Evolutionary conservation across 202 grass and related monocot species (phyloP).

Genomic region (Zizania palustris): DNA sequence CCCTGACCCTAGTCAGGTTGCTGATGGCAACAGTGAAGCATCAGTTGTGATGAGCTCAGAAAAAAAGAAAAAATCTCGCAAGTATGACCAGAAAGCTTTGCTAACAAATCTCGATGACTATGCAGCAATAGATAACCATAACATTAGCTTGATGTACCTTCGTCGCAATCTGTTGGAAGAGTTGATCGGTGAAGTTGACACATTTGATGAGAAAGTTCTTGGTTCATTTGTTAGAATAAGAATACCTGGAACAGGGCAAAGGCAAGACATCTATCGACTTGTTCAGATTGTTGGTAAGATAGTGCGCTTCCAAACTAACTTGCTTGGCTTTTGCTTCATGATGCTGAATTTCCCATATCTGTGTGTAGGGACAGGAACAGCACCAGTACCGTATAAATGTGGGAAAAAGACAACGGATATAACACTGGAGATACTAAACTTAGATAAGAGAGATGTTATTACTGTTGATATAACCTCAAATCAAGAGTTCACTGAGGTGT

Average conservation of each 20-base stretch:
- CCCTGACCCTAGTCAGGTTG: constrained; percentile 75
- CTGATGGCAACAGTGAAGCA: constrained; percentile 81
- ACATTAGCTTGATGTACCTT: constrained; percentile 90
- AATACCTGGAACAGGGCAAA: constrained; percentile 75
- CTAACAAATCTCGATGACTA: constrained; percentile 88
- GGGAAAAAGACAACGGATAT: constrained; percentile 93
- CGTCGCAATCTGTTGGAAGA: constrained; percentile 96
- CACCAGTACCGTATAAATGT: constrained; percentile 80
- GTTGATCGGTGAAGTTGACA: constrained; percentile 67
- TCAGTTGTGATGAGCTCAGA: constrained; percentile 63
- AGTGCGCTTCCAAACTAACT: constrained; percentile 29
- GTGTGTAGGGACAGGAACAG: constrained; percentile 70
- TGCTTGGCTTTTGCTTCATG: constrained; percentile 35
- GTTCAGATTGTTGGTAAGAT: constrained; percentile 97
- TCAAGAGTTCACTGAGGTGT: constrained; percentile 98
- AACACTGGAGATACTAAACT: constrained; percentile 95
- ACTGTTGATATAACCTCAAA: constrained; percentile 98
- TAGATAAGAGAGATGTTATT: constrained; percentile 91
- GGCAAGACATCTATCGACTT: constrained; percentile 95
- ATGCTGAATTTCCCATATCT: constrained; percentile 43
- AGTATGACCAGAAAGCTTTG: constrained; percentile 55
- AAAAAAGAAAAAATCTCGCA: constrained; percentile 75
- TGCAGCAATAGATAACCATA: constrained; percentile 90
- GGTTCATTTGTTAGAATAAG: constrained; percentile 99
- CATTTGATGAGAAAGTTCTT: constrained; percentile 78